Percentiles rank a stretch among this genome's conserved stretches.
Conservation (phyloP, 805 yeast genomes). For the Starmerella cellae region DNA sequence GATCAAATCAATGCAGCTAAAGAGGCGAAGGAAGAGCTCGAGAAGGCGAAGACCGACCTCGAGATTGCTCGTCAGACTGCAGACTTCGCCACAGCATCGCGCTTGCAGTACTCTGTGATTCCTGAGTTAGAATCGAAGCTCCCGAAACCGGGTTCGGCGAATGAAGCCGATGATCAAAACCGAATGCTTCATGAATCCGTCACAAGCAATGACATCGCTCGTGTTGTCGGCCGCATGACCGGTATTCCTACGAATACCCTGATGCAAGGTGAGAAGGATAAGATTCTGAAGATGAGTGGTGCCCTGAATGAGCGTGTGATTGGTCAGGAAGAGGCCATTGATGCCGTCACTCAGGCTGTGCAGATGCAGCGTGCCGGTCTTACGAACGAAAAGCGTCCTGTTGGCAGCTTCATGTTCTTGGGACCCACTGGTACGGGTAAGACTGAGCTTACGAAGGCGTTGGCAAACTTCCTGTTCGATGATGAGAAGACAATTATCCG, state of each 20-base stretch:
- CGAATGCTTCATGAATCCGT: conserved; percentile 75
- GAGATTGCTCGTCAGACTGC: conserved; percentile 76
- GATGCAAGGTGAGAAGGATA: conserved; percentile 89
- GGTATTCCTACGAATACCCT: conserved; percentile 88
- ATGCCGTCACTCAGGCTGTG: conserved; percentile 83
- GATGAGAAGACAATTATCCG: conserved; percentile 76
- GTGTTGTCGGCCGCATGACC: conserved; percentile 84
- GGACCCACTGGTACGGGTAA: conserved; percentile 99
- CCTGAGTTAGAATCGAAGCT: conserved; percentile 63
- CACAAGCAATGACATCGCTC: conserved; percentile 84
- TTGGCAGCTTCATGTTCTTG: conserved; percentile 88
- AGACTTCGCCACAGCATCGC: conserved; percentile 78
- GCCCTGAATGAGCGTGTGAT: conserved; percentile 65
- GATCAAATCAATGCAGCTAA: conserved; percentile 64
- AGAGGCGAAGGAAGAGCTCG: conserved; percentile 66
- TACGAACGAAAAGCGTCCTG: conserved; percentile 87
- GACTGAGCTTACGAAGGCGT: conserved; percentile 84
- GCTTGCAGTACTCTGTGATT: conserved; percentile 71
- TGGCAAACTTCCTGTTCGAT: conserved; percentile 84
- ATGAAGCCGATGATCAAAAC: conserved; percentile 17
- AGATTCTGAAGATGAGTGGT: conserved; percentile 74
- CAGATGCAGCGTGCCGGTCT: conserved; percentile 93
- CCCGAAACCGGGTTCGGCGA: conserved; percentile 33
- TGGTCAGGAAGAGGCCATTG: conserved; percentile 92
- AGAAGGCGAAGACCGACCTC: conserved; percentile 68